A percentile compares a stretch with the other conserved stretches of the same genome.
Evolutionary conservation across 345 rosid species (phyloP).

Genomic region (Populus ilicifolia): DNA sequence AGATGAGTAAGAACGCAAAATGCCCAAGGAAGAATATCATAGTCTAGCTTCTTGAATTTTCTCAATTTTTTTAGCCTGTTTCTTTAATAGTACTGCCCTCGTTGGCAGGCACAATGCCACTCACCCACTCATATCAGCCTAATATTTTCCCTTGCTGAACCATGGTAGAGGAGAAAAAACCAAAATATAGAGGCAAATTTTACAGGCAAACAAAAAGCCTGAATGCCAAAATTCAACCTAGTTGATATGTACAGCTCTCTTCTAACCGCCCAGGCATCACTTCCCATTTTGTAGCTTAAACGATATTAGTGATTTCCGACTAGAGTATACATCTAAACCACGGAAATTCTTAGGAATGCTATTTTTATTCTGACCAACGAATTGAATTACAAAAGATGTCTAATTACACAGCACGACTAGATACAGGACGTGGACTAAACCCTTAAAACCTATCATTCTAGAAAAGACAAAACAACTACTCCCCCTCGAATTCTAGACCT

Average conservation of each 20-base stretch:
- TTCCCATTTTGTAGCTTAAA: neutral
- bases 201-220: too few species aligned
- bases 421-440: neutral
- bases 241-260: neutral
- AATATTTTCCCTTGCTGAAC: too few species aligned
- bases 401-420: neutral
- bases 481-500: conserved; percentile 43
- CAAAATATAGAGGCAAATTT: too few species aligned
- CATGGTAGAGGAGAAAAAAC: too few species aligned
- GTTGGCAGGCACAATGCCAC: too few species aligned
- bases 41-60: neutral
- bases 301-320: neutral
- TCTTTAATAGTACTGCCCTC: too few species aligned
- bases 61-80: too few species aligned
- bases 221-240: too few species aligned
- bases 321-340: neutral
- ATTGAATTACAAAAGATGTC: neutral
- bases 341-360: neutral
- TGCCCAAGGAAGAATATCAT: neutral
- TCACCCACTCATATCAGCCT: too few species aligned
- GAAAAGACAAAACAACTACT: conserved; percentile 22
- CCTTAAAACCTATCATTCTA: neutral
- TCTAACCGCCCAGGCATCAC: neutral
- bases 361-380: neutral
- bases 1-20: neutral